Evolutionary conservation across 2,329 filamentous ascomycete species (phyloP).

Genomic region (Phyllosticta citribraziliensis): DNA sequence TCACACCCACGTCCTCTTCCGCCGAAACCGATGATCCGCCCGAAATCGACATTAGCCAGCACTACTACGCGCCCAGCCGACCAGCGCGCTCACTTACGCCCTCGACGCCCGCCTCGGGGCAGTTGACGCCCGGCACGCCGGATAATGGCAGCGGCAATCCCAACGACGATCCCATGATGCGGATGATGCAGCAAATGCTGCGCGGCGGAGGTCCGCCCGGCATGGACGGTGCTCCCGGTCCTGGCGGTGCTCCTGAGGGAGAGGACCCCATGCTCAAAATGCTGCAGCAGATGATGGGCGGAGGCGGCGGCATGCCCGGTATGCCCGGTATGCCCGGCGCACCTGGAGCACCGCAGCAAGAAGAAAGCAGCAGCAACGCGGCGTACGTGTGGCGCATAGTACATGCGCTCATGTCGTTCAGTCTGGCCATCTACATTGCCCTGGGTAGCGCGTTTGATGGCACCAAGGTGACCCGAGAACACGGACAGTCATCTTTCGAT

Average conservation of each 20-base stretch:
- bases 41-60: slow-evolving; percentile 70
- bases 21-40: slow-evolving; percentile 47
- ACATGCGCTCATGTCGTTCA: slow-evolving; percentile 62
- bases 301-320: slow-evolving; percentile 29
- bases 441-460: slow-evolving; percentile 60
- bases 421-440: slow-evolving; percentile 61
- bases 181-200: slow-evolving; percentile 69
- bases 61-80: slow-evolving; percentile 52
- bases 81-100: slow-evolving; percentile 27
- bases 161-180: slow-evolving; percentile 57
- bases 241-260: slow-evolving; percentile 11
- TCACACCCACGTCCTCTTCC: slow-evolving; percentile 20
- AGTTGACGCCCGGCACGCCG: background rate
- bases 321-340: slow-evolving; percentile 20
- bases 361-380: slow-evolving; percentile 32
- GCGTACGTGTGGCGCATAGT: slow-evolving; percentile 59
- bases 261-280: slow-evolving; percentile 9
- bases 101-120: slow-evolving; percentile 15
- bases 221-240: slow-evolving; percentile 20
- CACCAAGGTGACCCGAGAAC: slow-evolving; percentile 47
- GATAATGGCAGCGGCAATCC: slow-evolving; percentile 15
- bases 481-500: slow-evolving; percentile 19
- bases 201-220: slow-evolving; percentile 29
- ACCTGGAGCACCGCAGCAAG: slow-evolving; percentile 22
- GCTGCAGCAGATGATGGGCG: slow-evolving; percentile 28